A percentile compares a stretch with the other conserved stretches of the same genome.
These are phyloP conservation scores for Maudiozyma turicensis DNA, from an alignment of 805 yeast genomes.

Conservation along the genomic window DNA sequence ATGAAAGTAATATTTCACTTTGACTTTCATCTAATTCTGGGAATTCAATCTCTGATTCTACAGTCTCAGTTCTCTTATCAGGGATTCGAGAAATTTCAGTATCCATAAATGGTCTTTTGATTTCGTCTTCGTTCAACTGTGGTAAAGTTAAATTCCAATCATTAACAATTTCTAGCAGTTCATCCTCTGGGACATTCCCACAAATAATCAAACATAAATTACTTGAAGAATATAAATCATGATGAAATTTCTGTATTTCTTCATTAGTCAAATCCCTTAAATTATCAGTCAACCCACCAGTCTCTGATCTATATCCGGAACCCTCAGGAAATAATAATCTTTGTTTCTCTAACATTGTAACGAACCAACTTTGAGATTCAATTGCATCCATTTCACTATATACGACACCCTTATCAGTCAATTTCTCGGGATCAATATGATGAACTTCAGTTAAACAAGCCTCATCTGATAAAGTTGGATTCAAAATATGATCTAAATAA, in stretches of 20 bases:
- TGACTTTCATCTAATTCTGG: slow-evolving; percentile 84
- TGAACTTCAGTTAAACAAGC: slow-evolving; percentile 92
- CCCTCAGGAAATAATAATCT: slow-evolving; percentile 42
- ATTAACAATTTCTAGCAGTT: slow-evolving; percentile 49
- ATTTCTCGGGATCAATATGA: slow-evolving; percentile 80
- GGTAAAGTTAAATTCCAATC: slow-evolving; percentile 53
- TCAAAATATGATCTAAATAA: slow-evolving; percentile 75
- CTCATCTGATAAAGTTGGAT: slow-evolving; percentile 80
- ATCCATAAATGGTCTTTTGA: slow-evolving; percentile 73
- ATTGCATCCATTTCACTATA: slow-evolving; percentile 95
- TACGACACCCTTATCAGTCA: slow-evolving; percentile 89
- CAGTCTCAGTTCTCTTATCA: slow-evolving; percentile 34
- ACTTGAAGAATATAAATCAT: slow-evolving; percentile 63
- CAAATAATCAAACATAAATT: slow-evolving; percentile 74
- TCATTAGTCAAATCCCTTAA: slow-evolving; percentile 64
- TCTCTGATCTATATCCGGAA: slow-evolving; percentile 85
- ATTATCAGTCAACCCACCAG: slow-evolving; percentile 81
- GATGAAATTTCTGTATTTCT: slow-evolving; percentile 69
- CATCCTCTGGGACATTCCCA: slow-evolving; percentile 77
- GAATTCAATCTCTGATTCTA: slow-evolving; percentile 52
- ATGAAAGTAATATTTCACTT: slow-evolving; percentile 64
- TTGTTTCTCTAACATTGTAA: slow-evolving; percentile 50
- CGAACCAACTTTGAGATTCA: slow-evolving; percentile 67
- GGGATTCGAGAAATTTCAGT: slow-evolving; percentile 36
- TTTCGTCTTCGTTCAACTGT: slow-evolving; percentile 20